A percentile compares a stretch with the other conserved stretches of the same genome.
Evolutionary conservation across 2,329 filamentous ascomycete species (phyloP).

Genomic region (Exophiala aquamarina): DNA sequence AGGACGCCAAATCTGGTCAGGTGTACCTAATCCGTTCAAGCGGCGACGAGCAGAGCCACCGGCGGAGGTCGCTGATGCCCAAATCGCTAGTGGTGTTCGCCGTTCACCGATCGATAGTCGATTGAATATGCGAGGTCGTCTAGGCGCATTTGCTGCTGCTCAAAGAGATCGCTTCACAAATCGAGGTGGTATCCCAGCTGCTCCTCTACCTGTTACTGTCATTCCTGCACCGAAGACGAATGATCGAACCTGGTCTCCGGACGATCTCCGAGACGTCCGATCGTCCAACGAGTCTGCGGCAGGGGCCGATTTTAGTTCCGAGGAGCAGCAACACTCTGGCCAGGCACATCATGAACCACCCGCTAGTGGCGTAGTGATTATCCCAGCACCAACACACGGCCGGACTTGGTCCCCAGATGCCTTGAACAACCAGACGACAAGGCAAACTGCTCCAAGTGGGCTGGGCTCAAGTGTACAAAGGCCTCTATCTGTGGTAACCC

Average conservation of each 20-base stretch:
- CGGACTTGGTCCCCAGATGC: conserved; percentile 55
- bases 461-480: not conserved
- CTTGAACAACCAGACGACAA: conserved; percentile 13
- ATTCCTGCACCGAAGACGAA: conserved; percentile 59
- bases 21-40: conserved; percentile 58
- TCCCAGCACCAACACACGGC: conserved; percentile 57
- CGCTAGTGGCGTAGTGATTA: conserved; percentile 50
- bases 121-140: conserved; percentile 43
- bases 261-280: conserved; percentile 27
- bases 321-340: not conserved
- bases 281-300: conserved; percentile 4
- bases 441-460: not conserved
- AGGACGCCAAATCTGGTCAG: conserved; percentile 47
- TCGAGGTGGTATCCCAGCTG: conserved; percentile 34
- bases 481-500: not conserved
- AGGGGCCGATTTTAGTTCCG: not conserved
- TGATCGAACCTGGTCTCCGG: conserved; percentile 56
- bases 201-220: conserved; percentile 57
- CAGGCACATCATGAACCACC: not conserved
- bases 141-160: conserved; percentile 51
- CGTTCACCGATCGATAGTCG: conserved; percentile 27
- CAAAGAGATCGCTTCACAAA: conserved; percentile 46
- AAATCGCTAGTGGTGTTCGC: conserved; percentile 44
- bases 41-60: conserved; percentile 59
- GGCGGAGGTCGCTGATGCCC: conserved; percentile 58